phyloP scores from a whole-genome alignment of 176 grass and related monocot genomes.

The Triticum timopheevii region DNA sequence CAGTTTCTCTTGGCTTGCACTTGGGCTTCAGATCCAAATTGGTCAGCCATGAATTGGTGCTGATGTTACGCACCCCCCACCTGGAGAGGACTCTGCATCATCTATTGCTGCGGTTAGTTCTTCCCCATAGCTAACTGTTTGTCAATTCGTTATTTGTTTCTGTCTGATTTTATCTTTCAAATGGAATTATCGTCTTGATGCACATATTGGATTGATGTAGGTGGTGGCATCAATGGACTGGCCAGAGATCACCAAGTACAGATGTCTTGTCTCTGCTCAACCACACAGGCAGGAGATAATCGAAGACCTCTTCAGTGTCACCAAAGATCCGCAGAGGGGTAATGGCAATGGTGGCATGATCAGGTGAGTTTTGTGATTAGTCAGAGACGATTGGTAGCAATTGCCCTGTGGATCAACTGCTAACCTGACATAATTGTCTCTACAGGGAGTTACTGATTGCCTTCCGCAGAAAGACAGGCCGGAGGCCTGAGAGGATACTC shows the following conservation, averaged over 20 bases:
- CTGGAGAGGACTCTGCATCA: constrained; percentile 67
- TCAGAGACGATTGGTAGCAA: neutral
- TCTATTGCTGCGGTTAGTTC: constrained; percentile 76
- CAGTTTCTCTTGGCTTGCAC: neutral
- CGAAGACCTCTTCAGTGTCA: constrained; percentile 44
- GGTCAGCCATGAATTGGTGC: constrained; percentile 39
- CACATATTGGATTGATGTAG: constrained; percentile 20
- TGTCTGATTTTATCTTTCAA: neutral
- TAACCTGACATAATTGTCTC: constrained; percentile 17
- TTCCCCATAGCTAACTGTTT: neutral
- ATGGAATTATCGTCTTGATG: neutral
- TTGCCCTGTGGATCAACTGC: neutral
- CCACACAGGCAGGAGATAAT: constrained; percentile 58
- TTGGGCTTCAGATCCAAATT: too few species aligned
- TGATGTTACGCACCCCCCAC: constrained; percentile 70
- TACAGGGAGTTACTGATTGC: constrained; percentile 52
- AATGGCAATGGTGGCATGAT: constrained; percentile 43
- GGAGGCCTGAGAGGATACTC: constrained; percentile 53
- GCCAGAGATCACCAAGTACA: constrained; percentile 67
- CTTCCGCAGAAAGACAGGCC: constrained; percentile 32
- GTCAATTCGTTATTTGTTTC: neutral
- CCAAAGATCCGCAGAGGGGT: constrained; percentile 30
- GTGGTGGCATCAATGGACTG: constrained; percentile 77
- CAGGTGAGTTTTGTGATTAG: constrained; percentile 30
- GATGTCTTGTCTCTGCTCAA: constrained; percentile 63